Base-by-base conservation (phyloP, 805 yeast species). In the Dipodascus albidus region DNA sequence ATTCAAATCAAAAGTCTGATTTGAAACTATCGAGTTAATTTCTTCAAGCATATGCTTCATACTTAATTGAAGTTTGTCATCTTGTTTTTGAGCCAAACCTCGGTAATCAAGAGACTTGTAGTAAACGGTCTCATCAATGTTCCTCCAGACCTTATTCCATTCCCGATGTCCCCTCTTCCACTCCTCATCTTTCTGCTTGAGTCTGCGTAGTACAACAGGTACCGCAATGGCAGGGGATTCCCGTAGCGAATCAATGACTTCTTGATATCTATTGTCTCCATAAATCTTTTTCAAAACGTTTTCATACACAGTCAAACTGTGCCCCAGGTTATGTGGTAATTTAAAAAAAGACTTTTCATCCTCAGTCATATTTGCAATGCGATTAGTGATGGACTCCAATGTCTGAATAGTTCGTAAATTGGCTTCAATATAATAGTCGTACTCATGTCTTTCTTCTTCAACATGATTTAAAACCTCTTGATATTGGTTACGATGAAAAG, bases 91-190 rank as follows among this genome's bases (percentile, higher is more conserved):
- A 0, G 97, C 89, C 62, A 93, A 76, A 0, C 99, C 99, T 57
- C 91, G 73, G 67, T 93, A 99, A 67, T 93, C 99, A 59, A 93
- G 75, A 1, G 96, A 87, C 68, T 93, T 93, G 73, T 82, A 87
- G 67, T 86, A 90, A 0, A 89, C 96, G 63, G 88, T 90, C 64
- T 90, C 96, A 68, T 93, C 99, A 71, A 95, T 82, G 70, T 91
- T 98, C 65, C 99, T 81, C 99, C 99, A 93, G 14, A 89, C 95
- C 66, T 91, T 91, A 70, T 91, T 91, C 98, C 99, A 93, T 67
- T 93, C 98, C 62, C 98, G 81, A 63, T 91, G 99, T 1, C 96
- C 90, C 57, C 96, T 80, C 68, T 88, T 86, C 99, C 99, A 93
- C 70, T 93, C 99, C 69, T 93, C 98, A 66, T 93, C 98, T 70